These are phyloP conservation scores for Phytophthora syringae DNA, from an alignment of 352 stramenopile species.

Conservation along the genomic window DNA sequence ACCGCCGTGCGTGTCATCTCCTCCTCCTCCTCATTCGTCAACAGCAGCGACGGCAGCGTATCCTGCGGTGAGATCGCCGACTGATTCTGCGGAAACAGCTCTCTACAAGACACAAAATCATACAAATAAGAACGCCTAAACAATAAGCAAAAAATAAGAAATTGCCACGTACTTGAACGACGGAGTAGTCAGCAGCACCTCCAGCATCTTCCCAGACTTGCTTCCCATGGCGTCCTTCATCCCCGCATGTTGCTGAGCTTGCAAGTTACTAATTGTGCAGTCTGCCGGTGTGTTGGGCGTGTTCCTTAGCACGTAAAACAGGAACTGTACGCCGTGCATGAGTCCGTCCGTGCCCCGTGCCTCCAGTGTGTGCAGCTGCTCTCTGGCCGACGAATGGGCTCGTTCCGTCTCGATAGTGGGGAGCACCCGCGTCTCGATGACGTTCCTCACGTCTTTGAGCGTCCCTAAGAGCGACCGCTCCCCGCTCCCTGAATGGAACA, in stretches of 20 bases:
- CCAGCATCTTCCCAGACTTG: conserved; percentile 87
- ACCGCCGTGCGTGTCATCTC: conserved; percentile 75
- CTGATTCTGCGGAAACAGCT: conserved; percentile 60
- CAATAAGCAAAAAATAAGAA: too few relatives aligned
- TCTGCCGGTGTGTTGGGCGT: conserved; percentile 84
- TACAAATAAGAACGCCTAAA: too few relatives aligned
- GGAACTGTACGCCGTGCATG: conserved; percentile 88
- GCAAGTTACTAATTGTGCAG: conserved; percentile 86
- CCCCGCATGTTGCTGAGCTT: conserved; percentile 78
- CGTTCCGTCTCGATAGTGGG: conserved; percentile 85
- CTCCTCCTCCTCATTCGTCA: conserved; percentile 77
- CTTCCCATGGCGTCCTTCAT: conserved; percentile 89
- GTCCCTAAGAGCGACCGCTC: conserved; percentile 81
- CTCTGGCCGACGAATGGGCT: conserved; percentile 79
- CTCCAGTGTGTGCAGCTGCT: conserved; percentile 83
- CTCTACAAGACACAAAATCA: conserved; percentile 29
- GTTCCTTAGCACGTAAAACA: conserved; percentile 88
- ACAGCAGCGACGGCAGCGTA: conserved; percentile 51
- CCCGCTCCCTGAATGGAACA: conserved; percentile 79
- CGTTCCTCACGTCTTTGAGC: conserved; percentile 82
- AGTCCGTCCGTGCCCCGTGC: conserved; percentile 78
- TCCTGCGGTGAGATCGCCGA: conserved; percentile 42
- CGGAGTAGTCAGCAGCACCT: conserved; percentile 79
- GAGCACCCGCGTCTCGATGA: conserved; percentile 79
- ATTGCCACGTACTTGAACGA: conserved; percentile 74